Evolutionary conservation across 164 flowering plant genomes (phyloP).

Genomic region (Stephania yunnanensis): DNA sequence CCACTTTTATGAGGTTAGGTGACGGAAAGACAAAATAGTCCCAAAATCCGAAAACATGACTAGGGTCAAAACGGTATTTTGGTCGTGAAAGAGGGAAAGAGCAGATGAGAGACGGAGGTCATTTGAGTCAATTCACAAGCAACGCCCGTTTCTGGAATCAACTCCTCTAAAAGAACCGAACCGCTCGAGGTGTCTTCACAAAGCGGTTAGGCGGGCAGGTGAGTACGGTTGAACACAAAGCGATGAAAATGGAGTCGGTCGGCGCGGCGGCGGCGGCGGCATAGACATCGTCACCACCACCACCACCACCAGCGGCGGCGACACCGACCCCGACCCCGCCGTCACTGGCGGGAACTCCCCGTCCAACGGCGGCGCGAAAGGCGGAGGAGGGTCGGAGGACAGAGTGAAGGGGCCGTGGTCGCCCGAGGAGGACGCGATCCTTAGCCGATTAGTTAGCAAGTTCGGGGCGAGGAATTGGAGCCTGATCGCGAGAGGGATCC

Average conservation of each 20-base stretch:
- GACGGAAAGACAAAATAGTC: no score
- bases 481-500: slow-evolving; percentile 66
- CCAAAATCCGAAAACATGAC: neutral
- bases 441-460: slow-evolving; percentile 52
- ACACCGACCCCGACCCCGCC: neutral
- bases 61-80: neutral
- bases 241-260: slow-evolving; percentile 4
- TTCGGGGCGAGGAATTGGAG: slow-evolving; percentile 89
- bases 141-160: neutral
- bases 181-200: neutral
- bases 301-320: neutral
- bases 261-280: no score
- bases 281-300: neutral
- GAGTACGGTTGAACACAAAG: neutral
- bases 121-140: neutral
- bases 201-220: slow-evolving; percentile 18
- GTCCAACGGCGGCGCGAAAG: slow-evolving; percentile 9
- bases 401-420: slow-evolving; percentile 72
- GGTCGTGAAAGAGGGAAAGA: neutral
- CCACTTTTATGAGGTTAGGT: no score
- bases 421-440: slow-evolving; percentile 58
- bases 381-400: slow-evolving; percentile 23
- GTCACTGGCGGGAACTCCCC: slow-evolving; percentile 1
- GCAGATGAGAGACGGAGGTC: neutral
- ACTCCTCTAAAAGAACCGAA: neutral